phyloP scores from a whole-genome alignment of 331 rosid genomes.

The Malus hybrid region DNA sequence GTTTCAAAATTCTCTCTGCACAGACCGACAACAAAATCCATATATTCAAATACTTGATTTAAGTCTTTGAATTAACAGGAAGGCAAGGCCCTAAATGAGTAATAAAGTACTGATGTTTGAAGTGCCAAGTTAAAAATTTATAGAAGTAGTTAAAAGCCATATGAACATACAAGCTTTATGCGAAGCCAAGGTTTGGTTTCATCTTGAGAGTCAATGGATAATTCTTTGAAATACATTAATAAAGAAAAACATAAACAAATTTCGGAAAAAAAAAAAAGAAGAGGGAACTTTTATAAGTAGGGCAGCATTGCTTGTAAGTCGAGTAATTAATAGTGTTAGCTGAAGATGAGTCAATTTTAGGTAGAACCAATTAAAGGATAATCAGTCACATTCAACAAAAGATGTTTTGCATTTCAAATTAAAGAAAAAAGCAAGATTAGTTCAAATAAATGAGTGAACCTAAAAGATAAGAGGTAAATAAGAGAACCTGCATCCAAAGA shows the following conservation, averaged over 20 bases:
- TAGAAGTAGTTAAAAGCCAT: too few relatives aligned
- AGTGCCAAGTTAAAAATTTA: too few relatives aligned
- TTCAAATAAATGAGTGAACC: neutral
- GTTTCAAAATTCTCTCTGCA: too few relatives aligned
- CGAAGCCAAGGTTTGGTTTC: too few relatives aligned
- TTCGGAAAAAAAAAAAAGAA: neutral
- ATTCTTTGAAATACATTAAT: neutral
- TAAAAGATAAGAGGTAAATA: neutral
- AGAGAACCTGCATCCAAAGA: conserved; percentile 60
- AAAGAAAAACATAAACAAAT: neutral
- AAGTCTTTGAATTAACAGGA: too few relatives aligned
- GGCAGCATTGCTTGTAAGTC: neutral
- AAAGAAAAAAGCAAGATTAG: neutral
- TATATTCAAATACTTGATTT: too few relatives aligned
- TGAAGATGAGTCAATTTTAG: neutral
- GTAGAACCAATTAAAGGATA: neutral
- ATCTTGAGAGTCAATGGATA: too few relatives aligned
- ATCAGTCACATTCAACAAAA: neutral
- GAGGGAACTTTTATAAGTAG: neutral
- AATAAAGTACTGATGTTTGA: too few relatives aligned
- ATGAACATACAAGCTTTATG: too few relatives aligned
- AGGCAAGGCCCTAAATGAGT: too few relatives aligned
- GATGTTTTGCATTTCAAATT: neutral
- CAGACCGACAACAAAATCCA: too few relatives aligned
- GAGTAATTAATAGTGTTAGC: neutral